Base-by-base conservation (phyloP, 768 basidiomycete genomes). In the Lactarius sp. region DNA sequence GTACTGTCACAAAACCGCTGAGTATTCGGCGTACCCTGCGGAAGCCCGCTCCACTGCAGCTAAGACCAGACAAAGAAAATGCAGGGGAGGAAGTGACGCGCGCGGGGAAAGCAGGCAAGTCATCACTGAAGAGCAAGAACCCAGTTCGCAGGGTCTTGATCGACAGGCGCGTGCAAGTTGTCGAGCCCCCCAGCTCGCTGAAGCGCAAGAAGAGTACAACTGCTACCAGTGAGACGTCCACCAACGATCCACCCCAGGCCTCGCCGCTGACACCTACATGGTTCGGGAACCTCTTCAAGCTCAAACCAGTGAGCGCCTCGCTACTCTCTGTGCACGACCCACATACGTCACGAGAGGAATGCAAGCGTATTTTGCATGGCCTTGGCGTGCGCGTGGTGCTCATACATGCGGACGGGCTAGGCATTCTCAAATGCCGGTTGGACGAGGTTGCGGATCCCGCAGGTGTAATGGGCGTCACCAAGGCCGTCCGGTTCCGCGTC, bases 251-350 rank as follows among this genome's bases (percentile, higher is more conserved):
- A 64, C 82, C 81, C 44, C 76, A 78, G 6, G 76, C 81, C 49
- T 76, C 78, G 20, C 75, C 77, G 2, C 75, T 77, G n/a, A 75
- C 79, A 3, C 74, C 78, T 50, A 74, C 81, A 56, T 98, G 95
- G 96, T 83, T 99, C 65, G 85, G 85, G 50, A 90, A 86, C 69
- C 81, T 97, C 47, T 95, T 98, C 82, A 89, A 84, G 72, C 87
- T 92, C 77, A 92, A 88, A 70, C 85, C 90, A 0, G 77, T 83
- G 36, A 79, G 75, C 36, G 84, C 83, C 69, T 71, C 72, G 31
- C 77, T 94, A 12, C 73, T 83, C 49, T 92, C 88, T 4, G 73
- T 78, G 14, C 78, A 81, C 60, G 84, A 86, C 62, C 73, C 80
- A 12, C 79, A 84, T 65, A 84, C 81, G 46, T 90, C 93, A 6